Percentiles rank a stretch among this genome's conserved stretches.
These are phyloP conservation scores for Cryptosporidium meleagridis DNA, from an alignment of 169 alveolate species.

Conservation along the genomic window DNA sequence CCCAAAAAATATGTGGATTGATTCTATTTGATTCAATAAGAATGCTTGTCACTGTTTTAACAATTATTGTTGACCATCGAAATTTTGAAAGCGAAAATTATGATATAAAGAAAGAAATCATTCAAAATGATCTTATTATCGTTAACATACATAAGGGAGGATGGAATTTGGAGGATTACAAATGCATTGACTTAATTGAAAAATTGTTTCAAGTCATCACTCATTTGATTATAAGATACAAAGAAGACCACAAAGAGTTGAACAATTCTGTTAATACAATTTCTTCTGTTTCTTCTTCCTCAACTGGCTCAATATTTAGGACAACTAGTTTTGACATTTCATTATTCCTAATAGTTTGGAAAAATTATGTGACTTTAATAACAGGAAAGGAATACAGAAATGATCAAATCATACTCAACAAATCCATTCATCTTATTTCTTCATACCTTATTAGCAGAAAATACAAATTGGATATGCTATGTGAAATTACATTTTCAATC, in stretches of 20 bases:
- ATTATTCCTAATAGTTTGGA: conserved; percentile 51
- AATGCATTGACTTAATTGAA: conserved; percentile 37
- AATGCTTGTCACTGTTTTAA: conserved; percentile 20
- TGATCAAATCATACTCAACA: neutral
- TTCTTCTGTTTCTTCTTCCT: conserved; percentile 34
- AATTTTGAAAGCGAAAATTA: conserved; percentile 27
- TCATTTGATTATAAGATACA: conserved; percentile 11
- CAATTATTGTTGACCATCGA: neutral
- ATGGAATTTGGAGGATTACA: neutral
- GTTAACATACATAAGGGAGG: neutral
- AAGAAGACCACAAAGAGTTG: neutral
- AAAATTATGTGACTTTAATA: conserved; percentile 11
- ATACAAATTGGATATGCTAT: conserved; percentile 53
- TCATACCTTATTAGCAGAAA: conserved; percentile 22
- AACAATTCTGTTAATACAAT: conserved; percentile 17
- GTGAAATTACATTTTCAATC: conserved; percentile 42
- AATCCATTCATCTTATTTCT: conserved; percentile 7
- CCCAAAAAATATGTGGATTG: neutral
- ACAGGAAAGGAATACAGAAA: neutral
- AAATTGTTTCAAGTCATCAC: conserved; percentile 13
- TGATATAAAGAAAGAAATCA: conserved; percentile 33
- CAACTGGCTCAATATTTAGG: neutral
- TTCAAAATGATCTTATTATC: conserved; percentile 7
- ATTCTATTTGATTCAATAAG: conserved; percentile 52
- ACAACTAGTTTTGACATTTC: conserved; percentile 50